phyloP scores from a whole-genome alignment of 805 yeast genomes.

The Middelhovenomyces tepae region DNA sequence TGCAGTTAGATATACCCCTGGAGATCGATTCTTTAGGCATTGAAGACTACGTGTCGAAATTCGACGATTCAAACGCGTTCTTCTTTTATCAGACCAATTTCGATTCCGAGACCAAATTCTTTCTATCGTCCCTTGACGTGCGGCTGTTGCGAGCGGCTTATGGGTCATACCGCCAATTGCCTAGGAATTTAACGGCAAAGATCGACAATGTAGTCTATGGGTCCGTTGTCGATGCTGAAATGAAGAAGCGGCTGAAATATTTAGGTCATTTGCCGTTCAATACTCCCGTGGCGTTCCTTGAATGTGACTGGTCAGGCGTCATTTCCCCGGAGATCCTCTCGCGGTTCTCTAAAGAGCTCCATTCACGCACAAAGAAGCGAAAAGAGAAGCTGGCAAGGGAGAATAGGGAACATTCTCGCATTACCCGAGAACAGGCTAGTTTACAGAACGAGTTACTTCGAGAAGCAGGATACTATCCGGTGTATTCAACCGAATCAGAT shows the following conservation, averaged over 20 bases:
- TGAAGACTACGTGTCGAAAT: conserved; percentile 5
- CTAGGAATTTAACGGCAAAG: conserved; percentile 49
- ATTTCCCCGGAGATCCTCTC: too few species aligned
- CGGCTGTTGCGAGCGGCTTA: conserved; percentile 59
- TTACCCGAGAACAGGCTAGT: too few species aligned
- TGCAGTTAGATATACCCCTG: neutral
- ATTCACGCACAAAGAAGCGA: too few species aligned
- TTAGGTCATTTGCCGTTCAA: conserved; percentile 78
- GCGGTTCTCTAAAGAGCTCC: too few species aligned
- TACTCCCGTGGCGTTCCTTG: conserved; percentile 73
- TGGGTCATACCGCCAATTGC: conserved; percentile 57
- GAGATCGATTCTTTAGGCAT: conserved; percentile 5
- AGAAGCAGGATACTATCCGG: too few species aligned
- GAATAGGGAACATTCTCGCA: too few species aligned
- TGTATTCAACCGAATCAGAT: too few species aligned
- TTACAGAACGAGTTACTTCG: too few species aligned
- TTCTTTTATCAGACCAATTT: conserved; percentile 76
- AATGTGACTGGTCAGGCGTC: conserved; percentile 74
- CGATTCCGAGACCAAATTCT: conserved; percentile 54
- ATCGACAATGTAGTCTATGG: conserved; percentile 68
- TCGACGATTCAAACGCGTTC: conserved; percentile 39
- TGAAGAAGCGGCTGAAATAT: conserved; percentile 58
- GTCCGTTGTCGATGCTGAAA: conserved; percentile 50
- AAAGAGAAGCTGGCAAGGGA: too few species aligned
- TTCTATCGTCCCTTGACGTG: conserved; percentile 71